These are phyloP conservation scores for Hirschioporus abietinus DNA, from an alignment of 768 basidiomycete genomes.

Conservation along the genomic window DNA sequence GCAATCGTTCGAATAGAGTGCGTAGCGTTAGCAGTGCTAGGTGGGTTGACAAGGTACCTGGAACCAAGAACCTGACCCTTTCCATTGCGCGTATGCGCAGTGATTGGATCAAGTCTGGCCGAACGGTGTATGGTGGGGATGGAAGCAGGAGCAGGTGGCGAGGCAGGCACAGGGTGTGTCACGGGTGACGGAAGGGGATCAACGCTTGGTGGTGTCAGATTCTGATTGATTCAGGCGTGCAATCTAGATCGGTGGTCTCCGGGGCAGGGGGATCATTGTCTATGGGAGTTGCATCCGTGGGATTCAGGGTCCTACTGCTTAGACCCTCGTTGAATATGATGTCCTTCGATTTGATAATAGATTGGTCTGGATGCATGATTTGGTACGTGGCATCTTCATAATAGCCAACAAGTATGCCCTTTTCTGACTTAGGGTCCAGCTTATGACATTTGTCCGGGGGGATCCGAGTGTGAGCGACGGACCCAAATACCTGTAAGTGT, in stretches of 20 bases:
- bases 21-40: background rate
- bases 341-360: background rate
- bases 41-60: background rate
- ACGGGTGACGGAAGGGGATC: no score
- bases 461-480: conserved; percentile 15
- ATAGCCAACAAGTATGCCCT: conserved; percentile 16
- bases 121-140: background rate
- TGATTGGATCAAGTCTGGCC: background rate
- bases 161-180: no score
- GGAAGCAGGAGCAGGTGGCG: background rate
- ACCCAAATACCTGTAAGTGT: conserved; percentile 19
- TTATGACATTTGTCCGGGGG: conserved; percentile 23
- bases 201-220: no score
- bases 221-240: background rate
- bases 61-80: background rate
- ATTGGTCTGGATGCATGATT: background rate
- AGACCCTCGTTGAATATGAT: background rate
- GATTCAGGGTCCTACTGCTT: background rate
- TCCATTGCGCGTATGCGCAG: background rate
- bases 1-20: background rate
- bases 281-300: background rate
- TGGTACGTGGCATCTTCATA: conserved; percentile 10
- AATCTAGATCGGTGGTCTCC: background rate
- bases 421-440: conserved; percentile 14
- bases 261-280: no score